Conservation (phyloP, 352 stramenopile genomes). For the Pythium sp. region DNA sequence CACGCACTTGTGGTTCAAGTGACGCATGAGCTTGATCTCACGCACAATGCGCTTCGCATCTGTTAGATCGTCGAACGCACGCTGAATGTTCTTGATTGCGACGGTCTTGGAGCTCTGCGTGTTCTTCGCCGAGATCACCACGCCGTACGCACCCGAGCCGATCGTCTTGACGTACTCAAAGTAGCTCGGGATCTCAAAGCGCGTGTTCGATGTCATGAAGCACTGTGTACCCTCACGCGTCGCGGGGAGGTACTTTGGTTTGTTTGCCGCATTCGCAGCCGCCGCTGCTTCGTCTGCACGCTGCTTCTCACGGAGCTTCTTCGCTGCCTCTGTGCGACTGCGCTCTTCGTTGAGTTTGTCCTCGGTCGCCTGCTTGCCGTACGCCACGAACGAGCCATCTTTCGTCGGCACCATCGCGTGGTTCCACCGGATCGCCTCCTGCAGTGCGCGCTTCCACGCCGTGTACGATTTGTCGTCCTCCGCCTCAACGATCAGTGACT, state of each 20-base stretch:
- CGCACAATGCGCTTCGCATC: slow-evolving; percentile 99
- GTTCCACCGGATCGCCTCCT: slow-evolving; percentile 86
- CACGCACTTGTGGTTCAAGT: slow-evolving; percentile 90
- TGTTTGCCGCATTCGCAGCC: slow-evolving; percentile 64
- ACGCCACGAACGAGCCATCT: slow-evolving; percentile 76
- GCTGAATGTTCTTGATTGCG: slow-evolving; percentile 94
- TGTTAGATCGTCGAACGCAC: slow-evolving; percentile 96
- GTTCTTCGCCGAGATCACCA: slow-evolving; percentile 83
- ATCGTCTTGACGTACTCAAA: slow-evolving; percentile 87
- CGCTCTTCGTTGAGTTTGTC: slow-evolving; percentile 71
- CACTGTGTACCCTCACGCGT: slow-evolving; percentile 67
- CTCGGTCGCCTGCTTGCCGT: slow-evolving; percentile 73
- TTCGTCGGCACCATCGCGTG: slow-evolving; percentile 83
- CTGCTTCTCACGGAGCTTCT: slow-evolving; percentile 76
- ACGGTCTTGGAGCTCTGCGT: slow-evolving; percentile 37
- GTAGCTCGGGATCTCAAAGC: slow-evolving; percentile 74
- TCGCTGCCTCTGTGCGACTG: slow-evolving; percentile 65
- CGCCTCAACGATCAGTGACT: slow-evolving; percentile 70
- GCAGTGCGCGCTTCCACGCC: slow-evolving; percentile 64
- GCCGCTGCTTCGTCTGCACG: slow-evolving; percentile 60
- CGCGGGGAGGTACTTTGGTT: slow-evolving; percentile 80
- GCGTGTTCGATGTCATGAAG: slow-evolving; percentile 84
- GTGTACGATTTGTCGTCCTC: slow-evolving; percentile 59
- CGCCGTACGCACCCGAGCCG: slow-evolving; percentile 89
- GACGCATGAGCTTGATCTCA: slow-evolving; percentile 94